Evolutionary conservation across 306 rosid species (phyloP).

Genomic region (Rosa rugosa): DNA sequence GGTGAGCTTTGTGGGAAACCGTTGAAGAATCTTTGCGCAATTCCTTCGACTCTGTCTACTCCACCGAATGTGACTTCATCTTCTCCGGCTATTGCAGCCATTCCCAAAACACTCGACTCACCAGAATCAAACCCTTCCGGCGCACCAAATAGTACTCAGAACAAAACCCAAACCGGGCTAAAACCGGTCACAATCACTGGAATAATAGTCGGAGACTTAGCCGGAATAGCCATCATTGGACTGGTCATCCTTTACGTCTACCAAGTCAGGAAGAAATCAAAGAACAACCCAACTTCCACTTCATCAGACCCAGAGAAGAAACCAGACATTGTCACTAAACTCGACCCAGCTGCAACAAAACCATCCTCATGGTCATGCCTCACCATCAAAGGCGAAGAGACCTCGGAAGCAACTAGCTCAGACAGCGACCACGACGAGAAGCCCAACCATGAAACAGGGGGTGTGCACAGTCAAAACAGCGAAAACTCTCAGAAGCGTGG

Average conservation of each 20-base stretch:
- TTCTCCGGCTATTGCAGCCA: conserved; percentile 88
- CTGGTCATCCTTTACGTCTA: conserved; percentile 57
- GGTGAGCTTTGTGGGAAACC: conserved; percentile 84
- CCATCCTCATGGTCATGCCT: conserved; percentile 57
- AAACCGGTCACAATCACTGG: conserved; percentile 76
- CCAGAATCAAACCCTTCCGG: conserved; percentile 40
- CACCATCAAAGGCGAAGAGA: conserved; percentile 54
- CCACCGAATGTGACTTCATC: conserved; percentile 57
- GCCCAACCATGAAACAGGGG: neutral
- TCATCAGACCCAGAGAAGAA: conserved; percentile 22
- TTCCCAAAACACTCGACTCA: conserved; percentile 68
- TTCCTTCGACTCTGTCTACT: conserved; percentile 66
- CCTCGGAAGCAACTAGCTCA: conserved; percentile 72
- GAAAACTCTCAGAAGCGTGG: conserved; percentile 30
- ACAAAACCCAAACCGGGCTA: conserved; percentile 38
- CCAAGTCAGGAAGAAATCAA: conserved; percentile 47
- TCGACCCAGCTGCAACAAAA: conserved; percentile 20
- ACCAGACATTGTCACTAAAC: conserved; percentile 21
- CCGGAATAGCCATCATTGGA: conserved; percentile 55
- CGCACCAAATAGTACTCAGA: conserved; percentile 29
- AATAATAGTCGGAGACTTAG: conserved; percentile 69
- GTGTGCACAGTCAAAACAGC: neutral
- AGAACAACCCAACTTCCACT: neutral
- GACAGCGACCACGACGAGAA: conserved; percentile 51
- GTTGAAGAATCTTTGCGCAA: conserved; percentile 57